Percentiles rank a stretch among this genome's conserved stretches.
Conservation (phyloP, 768 basidiomycete species). For the Infundibulicybe gibba region DNA sequence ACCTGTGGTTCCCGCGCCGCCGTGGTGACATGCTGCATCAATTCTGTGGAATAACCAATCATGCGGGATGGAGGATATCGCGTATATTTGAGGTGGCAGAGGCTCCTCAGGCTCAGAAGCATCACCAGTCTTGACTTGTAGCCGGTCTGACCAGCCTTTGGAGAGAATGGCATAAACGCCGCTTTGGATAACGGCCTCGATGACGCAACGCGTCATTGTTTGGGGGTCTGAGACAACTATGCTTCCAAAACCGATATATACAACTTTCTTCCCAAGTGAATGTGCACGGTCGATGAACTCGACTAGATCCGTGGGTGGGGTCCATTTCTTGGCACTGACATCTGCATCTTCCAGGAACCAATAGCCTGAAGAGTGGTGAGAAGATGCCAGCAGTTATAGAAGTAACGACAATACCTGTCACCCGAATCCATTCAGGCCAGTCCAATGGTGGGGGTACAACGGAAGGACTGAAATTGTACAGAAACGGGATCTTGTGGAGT, state of each 20-base stretch:
- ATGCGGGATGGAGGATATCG: slow-evolving; percentile 85
- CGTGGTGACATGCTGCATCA: slow-evolving; percentile 97
- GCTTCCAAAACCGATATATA: slow-evolving; percentile 97
- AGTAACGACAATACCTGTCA: slow-evolving; percentile 56
- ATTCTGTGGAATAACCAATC: slow-evolving; percentile 95
- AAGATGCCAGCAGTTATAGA: neutral
- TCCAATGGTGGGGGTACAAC: slow-evolving; percentile 92
- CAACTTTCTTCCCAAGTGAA: slow-evolving; percentile 76
- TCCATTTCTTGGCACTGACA: slow-evolving; percentile 86
- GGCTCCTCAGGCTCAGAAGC: slow-evolving; percentile 63
- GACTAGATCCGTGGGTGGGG: slow-evolving; percentile 75
- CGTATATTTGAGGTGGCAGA: slow-evolving; percentile 75
- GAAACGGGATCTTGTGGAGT: slow-evolving; percentile 94
- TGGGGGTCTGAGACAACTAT: slow-evolving; percentile 96
- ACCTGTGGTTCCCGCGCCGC: slow-evolving; percentile 94
- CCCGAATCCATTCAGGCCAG: slow-evolving; percentile 98
- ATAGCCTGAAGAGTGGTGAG: slow-evolving; percentile 59
- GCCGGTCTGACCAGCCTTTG: slow-evolving; percentile 96
- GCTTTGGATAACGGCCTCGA: slow-evolving; percentile 83
- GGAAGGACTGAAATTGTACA: slow-evolving; percentile 94
- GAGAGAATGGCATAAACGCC: slow-evolving; percentile 92
- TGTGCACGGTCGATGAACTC: slow-evolving; percentile 82
- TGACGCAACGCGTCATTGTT: slow-evolving; percentile 86
- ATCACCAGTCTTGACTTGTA: slow-evolving; percentile 62
- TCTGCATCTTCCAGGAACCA: slow-evolving; percentile 97